Evolutionary conservation across 106 monocot genomes (phyloP), one percentile per base, ranked within the genome.

Genomic region (Phalaenopsis equestris): DNA sequence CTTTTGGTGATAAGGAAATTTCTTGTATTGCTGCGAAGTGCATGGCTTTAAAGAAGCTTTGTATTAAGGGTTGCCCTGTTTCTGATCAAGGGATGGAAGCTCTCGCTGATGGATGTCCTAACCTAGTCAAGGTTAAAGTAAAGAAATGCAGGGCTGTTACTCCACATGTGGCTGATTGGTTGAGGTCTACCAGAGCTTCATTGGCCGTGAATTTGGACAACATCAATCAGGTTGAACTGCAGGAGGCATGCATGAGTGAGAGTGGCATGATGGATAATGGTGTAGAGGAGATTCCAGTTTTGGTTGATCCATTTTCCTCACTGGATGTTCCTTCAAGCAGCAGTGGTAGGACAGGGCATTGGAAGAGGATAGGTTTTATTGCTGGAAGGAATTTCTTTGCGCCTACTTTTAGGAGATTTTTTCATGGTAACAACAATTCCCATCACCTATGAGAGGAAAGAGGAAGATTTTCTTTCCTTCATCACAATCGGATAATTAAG

Each of bases 121-220:
- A 83, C 42, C 47, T 95, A 80, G 89, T 92, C 57, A 95, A 95
- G 83, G 87, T 95, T 46, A 95, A 93, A 84, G 87, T 96, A 12
- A 93, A 93, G 86, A 93, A 96, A 58, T 96, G 95, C 56, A 85
- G 79, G 23, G 84, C 78, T 9, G 93, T 96, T 15, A 96, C 95
- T 5, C 67, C 83, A 0, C 85, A 93, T 48, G 87, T 83, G 17
- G 93, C 86, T 10, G 91, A 96, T 72, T 84, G 89, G 87, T 75
- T 96, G 75, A 82, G 82, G 55, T 55, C 81, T 9, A 87, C 79
- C 45, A 85, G 96, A 55, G 93, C 56, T 17, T 74, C 88, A 2
- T 80, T 96, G 55, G 81, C 83, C 8, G 93, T 96, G 38, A 96
- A 87, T 79, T 75, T 96, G 48, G 93, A 96, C 42, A 76, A 74